Evolutionary conservation across 768 basidiomycete species (phyloP), one percentile per base, ranked within the genome.

Genomic region (Phanerodontia chrysosporium): DNA sequence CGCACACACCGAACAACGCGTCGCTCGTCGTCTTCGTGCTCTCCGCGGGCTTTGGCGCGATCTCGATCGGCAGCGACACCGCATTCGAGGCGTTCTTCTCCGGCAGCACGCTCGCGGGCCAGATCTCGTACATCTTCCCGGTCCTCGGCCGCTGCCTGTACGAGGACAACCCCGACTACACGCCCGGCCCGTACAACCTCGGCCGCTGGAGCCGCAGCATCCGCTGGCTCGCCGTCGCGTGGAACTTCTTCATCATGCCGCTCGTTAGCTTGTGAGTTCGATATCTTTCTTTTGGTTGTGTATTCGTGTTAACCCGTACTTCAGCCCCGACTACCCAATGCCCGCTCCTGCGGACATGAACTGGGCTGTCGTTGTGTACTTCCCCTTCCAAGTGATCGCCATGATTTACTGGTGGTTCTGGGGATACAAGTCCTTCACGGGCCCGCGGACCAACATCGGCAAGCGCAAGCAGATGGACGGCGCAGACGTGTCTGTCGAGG

Each of bases 231-330:
- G 66, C 66, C 2, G 62, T 65, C 8, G 59, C 61, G 6, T 67
- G 66, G 66, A 61, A 62, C 51, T 51, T 59, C n/a, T 67, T 67
- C 60, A 62, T 67, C 45, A 58, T 65, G 44, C 62, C 64, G 7
- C 61, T 67, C 10, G 52, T 65, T 35, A 59, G 62, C 53, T 67
- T 67, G 62, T 63, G 36, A 60, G 58, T 53, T 1, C 7, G 9
- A 4, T 10, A 8, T 27, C 7, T 39, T 27, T 21, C 42, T 58
- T 22, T n/a, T 30, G 6, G 14, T 27, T 21, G 29, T 8, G 28
- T 14, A 28, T 36, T 18, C 42, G 51, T 10, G 51, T 22, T 49
- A 45, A 35, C n/a, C 36, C 24, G 18, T 22, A 36, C 16, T 12
- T 16, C 46, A 63, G 62, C 58, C 62, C 62, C 18, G 58, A 59